Evolutionary conservation across 2,329 filamentous ascomycete genomes (phyloP), one percentile per base, ranked within the genome.

Genomic region (Penicillium sp.): DNA sequence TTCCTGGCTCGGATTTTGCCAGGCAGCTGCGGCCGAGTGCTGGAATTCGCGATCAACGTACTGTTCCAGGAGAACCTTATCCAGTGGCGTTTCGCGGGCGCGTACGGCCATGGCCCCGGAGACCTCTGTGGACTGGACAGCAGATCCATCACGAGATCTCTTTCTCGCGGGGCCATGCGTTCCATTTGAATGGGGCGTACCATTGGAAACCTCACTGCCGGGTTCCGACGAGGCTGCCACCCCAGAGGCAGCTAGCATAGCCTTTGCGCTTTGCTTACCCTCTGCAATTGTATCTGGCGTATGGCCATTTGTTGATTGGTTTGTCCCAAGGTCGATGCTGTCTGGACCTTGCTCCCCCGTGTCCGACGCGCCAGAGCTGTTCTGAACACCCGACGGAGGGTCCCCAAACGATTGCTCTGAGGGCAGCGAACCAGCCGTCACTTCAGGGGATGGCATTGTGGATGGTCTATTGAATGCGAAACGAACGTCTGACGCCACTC

Each of bases 41-140:
- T 80, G 61, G 39, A 82, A 73, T 61, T 87, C 83, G 61, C 82
- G 79, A 57, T 79, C 76, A 44, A 83, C 76, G 68, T 85, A 85
- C 60, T 82, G 76, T 44, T 84, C 76, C 33, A 86, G 71, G 32
- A 81, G 68, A 28, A 78, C 71, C 52, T 77, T 75, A 15, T 77
- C 66, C 34, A 61, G 64, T 21, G 67, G 67, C 8, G 72, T 74
- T 57, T 71, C 69, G 51, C 72, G 69, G 40, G 60, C 66, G 53
- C 59, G 69, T 53, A 60, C 65, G 40, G 54, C 64, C 33, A 65
- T 47, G 9, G 56, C 46, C 34, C 64, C 60, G 17, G 61, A 53
- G 6, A 63, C 59, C 4, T 69, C 61, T 21, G 62, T 69, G 21
- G 75, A 64, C 7, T 71, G 74, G 26, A 75, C 71, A 53, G 75